phyloP scores from a whole-genome alignment of 176 grass and related monocot species.

The Zizania latifolia region DNA sequence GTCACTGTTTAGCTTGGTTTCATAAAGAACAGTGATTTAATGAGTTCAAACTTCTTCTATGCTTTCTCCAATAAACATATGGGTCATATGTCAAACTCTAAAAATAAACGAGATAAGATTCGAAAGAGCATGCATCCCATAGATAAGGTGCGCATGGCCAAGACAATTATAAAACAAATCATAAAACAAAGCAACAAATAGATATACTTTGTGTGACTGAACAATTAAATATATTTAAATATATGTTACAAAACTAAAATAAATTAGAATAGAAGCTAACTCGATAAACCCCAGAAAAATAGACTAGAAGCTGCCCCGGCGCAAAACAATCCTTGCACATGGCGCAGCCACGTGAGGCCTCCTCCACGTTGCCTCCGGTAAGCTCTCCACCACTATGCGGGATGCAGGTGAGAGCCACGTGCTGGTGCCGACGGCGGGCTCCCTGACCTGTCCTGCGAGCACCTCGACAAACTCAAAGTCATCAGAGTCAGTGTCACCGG shows the following conservation, averaged over 20 bases:
- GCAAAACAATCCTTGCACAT: constrained; percentile 59
- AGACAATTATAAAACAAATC: too few relatives aligned
- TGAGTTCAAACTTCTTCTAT: background rate
- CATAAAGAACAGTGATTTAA: background rate
- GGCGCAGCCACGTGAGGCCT: constrained; percentile 27
- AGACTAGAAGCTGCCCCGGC: background rate
- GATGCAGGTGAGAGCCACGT: constrained; percentile 20
- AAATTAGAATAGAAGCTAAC: too few relatives aligned
- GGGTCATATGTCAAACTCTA: too few relatives aligned
- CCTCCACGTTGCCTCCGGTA: constrained; percentile 22
- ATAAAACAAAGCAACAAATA: too few relatives aligned
- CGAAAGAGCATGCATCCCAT: too few relatives aligned
- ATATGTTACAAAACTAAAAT: too few relatives aligned
- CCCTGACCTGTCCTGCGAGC: background rate
- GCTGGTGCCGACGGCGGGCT: background rate
- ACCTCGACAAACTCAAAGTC: background rate
- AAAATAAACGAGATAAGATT: too few relatives aligned
- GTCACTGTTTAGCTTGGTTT: background rate
- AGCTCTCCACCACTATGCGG: constrained; percentile 35
- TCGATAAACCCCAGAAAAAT: too few relatives aligned
- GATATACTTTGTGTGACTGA: too few relatives aligned
- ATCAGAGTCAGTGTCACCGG: background rate
- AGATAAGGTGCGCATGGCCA: too few relatives aligned
- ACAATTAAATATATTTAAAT: too few relatives aligned
- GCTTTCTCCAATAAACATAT: background rate